These are phyloP conservation scores for Dioscorea alata DNA, from an alignment of 106 monocot species.

Conservation along the genomic window DNA sequence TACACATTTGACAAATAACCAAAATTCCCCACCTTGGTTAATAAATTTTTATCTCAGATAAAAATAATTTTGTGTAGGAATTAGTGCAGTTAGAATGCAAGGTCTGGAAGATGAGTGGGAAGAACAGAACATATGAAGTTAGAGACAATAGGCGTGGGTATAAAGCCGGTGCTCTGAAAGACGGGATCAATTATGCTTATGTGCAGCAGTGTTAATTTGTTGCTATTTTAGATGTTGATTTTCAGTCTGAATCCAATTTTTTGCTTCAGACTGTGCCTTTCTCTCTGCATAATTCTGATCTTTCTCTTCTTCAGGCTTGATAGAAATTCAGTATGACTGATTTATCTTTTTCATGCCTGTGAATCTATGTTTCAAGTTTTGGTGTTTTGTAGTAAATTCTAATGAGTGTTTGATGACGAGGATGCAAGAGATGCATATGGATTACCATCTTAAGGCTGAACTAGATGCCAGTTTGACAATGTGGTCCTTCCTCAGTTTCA, in stretches of 20 bases:
- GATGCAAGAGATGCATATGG: background rate
- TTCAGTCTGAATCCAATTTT: background rate
- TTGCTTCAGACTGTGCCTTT: background rate
- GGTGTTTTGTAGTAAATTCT: background rate
- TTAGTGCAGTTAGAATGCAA: background rate
- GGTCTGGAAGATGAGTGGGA: background rate
- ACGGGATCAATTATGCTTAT: background rate
- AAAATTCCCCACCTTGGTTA: too few species aligned
- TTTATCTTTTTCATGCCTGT: too few species aligned
- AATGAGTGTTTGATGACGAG: constrained; percentile 1
- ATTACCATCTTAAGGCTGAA: background rate
- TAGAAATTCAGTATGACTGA: background rate
- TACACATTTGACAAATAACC: too few species aligned
- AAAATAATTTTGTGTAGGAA: background rate
- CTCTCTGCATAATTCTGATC: background rate
- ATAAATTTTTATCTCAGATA: too few species aligned
- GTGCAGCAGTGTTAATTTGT: background rate
- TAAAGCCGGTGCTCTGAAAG: background rate
- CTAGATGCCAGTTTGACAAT: background rate
- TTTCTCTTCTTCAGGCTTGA: background rate
- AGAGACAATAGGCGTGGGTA: background rate
- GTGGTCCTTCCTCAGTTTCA: background rate
- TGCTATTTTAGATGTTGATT: background rate
- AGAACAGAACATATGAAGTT: background rate
- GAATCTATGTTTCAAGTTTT: too few species aligned